Conservation (phyloP, 441 rosid species). For the Populus hybrid region DNA sequence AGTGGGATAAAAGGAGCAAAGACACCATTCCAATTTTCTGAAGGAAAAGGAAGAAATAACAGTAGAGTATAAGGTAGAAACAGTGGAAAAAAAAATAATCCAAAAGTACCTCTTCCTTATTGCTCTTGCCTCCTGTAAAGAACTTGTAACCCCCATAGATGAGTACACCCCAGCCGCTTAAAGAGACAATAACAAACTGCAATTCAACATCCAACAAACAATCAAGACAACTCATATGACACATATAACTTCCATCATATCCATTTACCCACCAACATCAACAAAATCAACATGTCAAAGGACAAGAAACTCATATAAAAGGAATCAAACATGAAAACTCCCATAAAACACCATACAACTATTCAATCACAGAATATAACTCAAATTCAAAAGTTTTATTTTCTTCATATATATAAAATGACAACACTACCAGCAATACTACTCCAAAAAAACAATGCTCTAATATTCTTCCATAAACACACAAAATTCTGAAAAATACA, state of each 20-base stretch:
- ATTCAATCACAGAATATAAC: too few relatives aligned
- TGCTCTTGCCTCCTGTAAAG: slow-evolving; percentile 51
- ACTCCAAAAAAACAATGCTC: not conserved
- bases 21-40: not conserved
- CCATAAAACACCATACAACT: not conserved
- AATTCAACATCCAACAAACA: slow-evolving; percentile 16
- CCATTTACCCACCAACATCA: not conserved
- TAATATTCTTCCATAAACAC: not conserved
- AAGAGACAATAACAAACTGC: slow-evolving; percentile 90
- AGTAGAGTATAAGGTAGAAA: not conserved
- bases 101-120: slow-evolving; percentile 62
- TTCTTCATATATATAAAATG: not conserved
- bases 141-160: slow-evolving; percentile 69
- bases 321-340: not conserved
- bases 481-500: not conserved
- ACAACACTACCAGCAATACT: not conserved
- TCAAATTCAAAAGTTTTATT: not conserved
- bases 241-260: not conserved
- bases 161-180: slow-evolving; percentile 75
- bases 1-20: not conserved
- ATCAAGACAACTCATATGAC: slow-evolving; percentile 13
- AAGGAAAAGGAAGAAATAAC: slow-evolving; percentile 4
- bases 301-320: not conserved
- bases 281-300: not conserved
- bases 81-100: not conserved